phyloP scores from a whole-genome alignment of 371 early-diverging fungal species.

The Saksenaea vasiformis region DNA sequence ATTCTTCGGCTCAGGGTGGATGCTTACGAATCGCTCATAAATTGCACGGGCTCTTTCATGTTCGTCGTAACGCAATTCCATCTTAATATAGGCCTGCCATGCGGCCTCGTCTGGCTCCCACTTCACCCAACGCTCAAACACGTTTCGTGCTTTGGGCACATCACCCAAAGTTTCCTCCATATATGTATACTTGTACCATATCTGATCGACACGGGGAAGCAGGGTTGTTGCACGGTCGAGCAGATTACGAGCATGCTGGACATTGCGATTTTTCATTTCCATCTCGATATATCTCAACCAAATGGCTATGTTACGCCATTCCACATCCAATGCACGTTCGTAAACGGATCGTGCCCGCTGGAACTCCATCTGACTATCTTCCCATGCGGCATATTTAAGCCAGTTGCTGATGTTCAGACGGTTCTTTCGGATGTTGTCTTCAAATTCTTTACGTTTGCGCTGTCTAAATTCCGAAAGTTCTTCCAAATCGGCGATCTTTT shows the following conservation, averaged over 20 bases:
- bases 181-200: constrained; percentile 98
- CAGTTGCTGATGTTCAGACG: constrained; percentile 85
- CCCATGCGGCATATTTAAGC: constrained; percentile 96
- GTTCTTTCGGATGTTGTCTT: constrained; percentile 88
- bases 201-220: constrained; percentile 91
- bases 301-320: constrained; percentile 82
- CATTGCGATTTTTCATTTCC: constrained; percentile 95
- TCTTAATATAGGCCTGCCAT: constrained; percentile 93
- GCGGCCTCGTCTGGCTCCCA: constrained; percentile 95
- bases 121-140: constrained; percentile 98
- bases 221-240: constrained; percentile 90
- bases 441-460: constrained; percentile 92
- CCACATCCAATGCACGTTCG: constrained; percentile 92
- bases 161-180: constrained; percentile 97
- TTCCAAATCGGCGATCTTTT: constrained; percentile 90
- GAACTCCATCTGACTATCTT: constrained; percentile 86
- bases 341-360: constrained; percentile 88
- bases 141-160: constrained; percentile 84
- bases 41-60: constrained; percentile 79
- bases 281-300: constrained; percentile 94
- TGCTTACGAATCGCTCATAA: constrained; percentile 84
- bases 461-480: constrained; percentile 90
- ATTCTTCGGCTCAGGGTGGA: constrained; percentile 92
- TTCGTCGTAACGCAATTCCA: constrained; percentile 91
- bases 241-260: constrained; percentile 92